phyloP scores from a whole-genome alignment of 2,329 filamentous ascomycete species.

The Colletotrichum paranaense region DNA sequence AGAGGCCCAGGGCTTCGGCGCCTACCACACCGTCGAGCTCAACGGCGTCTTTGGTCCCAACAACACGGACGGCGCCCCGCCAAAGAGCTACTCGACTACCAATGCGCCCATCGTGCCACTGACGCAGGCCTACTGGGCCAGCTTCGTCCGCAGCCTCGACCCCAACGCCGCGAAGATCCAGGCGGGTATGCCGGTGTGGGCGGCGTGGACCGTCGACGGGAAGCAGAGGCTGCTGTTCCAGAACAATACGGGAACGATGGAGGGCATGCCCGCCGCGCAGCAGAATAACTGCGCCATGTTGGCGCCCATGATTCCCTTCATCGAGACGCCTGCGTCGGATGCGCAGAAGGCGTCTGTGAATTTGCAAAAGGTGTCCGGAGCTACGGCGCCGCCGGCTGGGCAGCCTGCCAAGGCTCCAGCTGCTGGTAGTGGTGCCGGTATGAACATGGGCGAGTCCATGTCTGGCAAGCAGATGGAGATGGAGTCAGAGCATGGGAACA shows the following conservation, averaged over 20 bases:
- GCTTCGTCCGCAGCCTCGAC: conserved; percentile 74
- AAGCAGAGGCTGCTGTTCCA: conserved; percentile 54
- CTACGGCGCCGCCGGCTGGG: neutral
- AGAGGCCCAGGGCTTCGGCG: conserved; percentile 67
- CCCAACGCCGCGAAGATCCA: conserved; percentile 66
- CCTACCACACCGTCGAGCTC: conserved; percentile 75
- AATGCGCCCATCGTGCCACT: conserved; percentile 70
- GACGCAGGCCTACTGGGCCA: conserved; percentile 79
- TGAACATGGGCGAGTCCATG: neutral
- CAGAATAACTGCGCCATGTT: conserved; percentile 40
- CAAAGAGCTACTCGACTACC: conserved; percentile 64
- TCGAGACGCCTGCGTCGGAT: conserved; percentile 35
- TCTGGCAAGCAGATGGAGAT: neutral
- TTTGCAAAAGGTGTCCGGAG: conserved; percentile 24
- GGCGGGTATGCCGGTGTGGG: conserved; percentile 62
- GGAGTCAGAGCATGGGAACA: neutral
- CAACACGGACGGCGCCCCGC: conserved; percentile 60
- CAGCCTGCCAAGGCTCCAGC: neutral
- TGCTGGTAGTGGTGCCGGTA: neutral
- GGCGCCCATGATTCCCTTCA: conserved; percentile 39
- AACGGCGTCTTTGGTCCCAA: conserved; percentile 75
- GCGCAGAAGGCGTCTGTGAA: conserved; percentile 32
- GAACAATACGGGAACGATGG: conserved; percentile 53
- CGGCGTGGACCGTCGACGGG: conserved; percentile 47
- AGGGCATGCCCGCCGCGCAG: conserved; percentile 45